Base-by-base conservation (phyloP, 352 stramenopile genomes). In the Pythium apleroticum region DNA sequence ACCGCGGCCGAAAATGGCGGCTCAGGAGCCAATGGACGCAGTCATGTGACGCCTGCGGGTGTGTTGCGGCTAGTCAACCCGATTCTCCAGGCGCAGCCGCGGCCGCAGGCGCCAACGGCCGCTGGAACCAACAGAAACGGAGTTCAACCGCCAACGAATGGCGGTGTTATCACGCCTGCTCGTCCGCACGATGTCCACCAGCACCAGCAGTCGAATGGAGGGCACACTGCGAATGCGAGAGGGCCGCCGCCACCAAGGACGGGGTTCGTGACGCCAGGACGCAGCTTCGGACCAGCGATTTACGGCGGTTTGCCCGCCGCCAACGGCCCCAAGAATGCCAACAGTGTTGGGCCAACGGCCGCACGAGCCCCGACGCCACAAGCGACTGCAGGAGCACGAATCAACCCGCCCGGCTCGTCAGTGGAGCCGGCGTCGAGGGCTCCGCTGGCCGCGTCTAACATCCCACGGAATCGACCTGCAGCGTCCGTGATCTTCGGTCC, bases 41-140 rank as follows among this genome's bases (percentile, higher is more conserved):
- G 48, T 11, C 22, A 54, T 11, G 24, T 33, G 22, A 54, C 48
- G 24, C 0, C 25, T 9, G 22, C 10, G 8, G 22, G 48, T n/a
- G 22, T 54, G 48, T 22, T 54, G 22, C 22, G 48, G 48, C 48
- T 30, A 1, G 33, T 22, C 5, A 49, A 67, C 37, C 60, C 60
- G 53, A 60, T 67, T 30, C 14, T 67, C 14, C 49, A 50, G 49
- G 20, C 46, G 4, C 37, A 17, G 30, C 30, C 25, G 33, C 57
- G 22, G 1, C 22, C 33, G 52, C 33, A 22, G 17, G 20, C 35
- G 17, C 45, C 31, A 27, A 33, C 39, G 4, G 31, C 53, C 2
- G 19, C 17, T 24, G 27, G 11, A n/a, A 22, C 17, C 5, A 61
- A 30, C 41, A 6, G 41, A 25, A 22, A 49, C 41, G 19, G 41